Evolutionary conservation across 495 filamentous ascomycete genomes (phyloP).

Genomic region (Pseudoneurospora amorphoporcata): DNA sequence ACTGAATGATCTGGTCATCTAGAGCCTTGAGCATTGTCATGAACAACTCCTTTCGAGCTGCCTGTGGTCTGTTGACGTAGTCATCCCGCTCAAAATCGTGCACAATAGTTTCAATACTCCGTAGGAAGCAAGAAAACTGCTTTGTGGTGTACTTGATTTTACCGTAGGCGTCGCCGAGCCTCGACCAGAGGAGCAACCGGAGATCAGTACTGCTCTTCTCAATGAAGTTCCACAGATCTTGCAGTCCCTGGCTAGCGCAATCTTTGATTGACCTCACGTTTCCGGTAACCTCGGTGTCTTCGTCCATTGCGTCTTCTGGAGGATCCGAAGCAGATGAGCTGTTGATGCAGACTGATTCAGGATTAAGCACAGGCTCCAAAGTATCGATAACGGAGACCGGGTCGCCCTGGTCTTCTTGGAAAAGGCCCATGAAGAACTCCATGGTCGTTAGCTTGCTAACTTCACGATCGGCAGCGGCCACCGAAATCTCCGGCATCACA

Average conservation of each 20-base stretch:
- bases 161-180: slow-evolving; percentile 77
- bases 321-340: slow-evolving; percentile 1
- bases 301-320: not conserved
- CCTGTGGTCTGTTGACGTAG: slow-evolving; percentile 48
- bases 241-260: slow-evolving; percentile 38
- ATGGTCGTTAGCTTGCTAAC: slow-evolving; percentile 85
- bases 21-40: slow-evolving; percentile 67
- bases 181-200: slow-evolving; percentile 76
- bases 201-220: slow-evolving; percentile 69
- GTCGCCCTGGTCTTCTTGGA: slow-evolving; percentile 54
- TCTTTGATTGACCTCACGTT: slow-evolving; percentile 29
- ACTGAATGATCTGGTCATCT: slow-evolving; percentile 60
- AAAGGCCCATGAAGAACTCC: slow-evolving; percentile 89
- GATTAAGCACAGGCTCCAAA: slow-evolving; percentile 83
- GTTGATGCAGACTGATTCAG: slow-evolving; percentile 42
- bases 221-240: slow-evolving; percentile 76
- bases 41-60: slow-evolving; percentile 55
- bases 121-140: slow-evolving; percentile 73
- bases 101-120: slow-evolving; percentile 73
- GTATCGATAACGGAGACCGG: slow-evolving; percentile 78
- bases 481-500: slow-evolving; percentile 81
- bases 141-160: slow-evolving; percentile 75
- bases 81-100: slow-evolving; percentile 55
- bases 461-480: slow-evolving; percentile 71
- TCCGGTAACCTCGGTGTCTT: slow-evolving; percentile 1